Conservation (phyloP, 805 yeast species). For the Saccharomycopsis fibuligera region DNA sequence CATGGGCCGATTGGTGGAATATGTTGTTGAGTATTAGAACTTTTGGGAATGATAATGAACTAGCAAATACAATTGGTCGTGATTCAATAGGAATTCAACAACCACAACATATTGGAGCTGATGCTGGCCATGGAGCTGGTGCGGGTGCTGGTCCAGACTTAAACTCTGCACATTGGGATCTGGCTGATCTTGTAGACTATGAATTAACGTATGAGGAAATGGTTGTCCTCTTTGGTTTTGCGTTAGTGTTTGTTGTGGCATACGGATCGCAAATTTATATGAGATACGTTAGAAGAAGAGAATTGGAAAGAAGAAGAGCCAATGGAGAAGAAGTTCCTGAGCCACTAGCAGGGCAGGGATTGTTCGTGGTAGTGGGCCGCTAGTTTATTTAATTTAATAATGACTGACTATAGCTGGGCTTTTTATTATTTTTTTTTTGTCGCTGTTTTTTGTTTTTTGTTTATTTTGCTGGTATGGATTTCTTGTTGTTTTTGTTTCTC, state of each 20-base stretch:
- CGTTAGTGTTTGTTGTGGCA: not conserved
- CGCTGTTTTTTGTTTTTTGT: not conserved
- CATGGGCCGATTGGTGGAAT: slow-evolving; percentile 14
- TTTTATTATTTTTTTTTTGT: not conserved
- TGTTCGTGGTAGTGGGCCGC: slow-evolving; percentile 3
- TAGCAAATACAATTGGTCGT: too few species aligned
- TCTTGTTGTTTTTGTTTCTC: not conserved
- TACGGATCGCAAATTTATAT: slow-evolving; percentile 10
- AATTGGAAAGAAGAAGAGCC: slow-evolving; percentile 6
- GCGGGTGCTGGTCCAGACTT: too few species aligned
- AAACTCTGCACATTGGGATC: too few species aligned
- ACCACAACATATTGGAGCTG: too few species aligned
- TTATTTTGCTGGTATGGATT: not conserved
- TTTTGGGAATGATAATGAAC: not conserved
- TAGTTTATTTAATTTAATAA: too few species aligned
- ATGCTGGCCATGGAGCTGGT: too few species aligned
- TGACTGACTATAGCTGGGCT: not conserved
- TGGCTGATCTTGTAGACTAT: too few species aligned
- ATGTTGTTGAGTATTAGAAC: not conserved
- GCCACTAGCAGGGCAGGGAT: slow-evolving; percentile 7
- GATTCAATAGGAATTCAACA: too few species aligned
- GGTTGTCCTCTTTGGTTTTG: not conserved
- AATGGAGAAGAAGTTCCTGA: slow-evolving; percentile 5
- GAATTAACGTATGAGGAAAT: slow-evolving; percentile 7
- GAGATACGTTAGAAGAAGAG: slow-evolving; percentile 5